A percentile compares a stretch with the other conserved stretches of the same genome.
Conservation (phyloP, 148 eudicot species). For the Fagopyrum tataricum region DNA sequence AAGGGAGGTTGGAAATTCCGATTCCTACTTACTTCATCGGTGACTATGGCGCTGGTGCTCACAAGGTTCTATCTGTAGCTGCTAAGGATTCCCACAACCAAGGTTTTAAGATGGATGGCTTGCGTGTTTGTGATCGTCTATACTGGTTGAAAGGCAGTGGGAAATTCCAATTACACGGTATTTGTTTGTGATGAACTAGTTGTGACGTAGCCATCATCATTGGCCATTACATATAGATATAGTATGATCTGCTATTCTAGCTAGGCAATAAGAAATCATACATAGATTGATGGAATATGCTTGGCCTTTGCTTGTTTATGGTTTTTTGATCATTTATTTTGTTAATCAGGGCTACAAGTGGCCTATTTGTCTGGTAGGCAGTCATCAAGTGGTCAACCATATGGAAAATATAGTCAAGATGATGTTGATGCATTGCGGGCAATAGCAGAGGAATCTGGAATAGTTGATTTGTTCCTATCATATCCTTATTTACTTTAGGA, state of each 20-base stretch:
- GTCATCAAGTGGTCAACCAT: conserved; percentile 61
- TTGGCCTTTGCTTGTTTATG: neutral
- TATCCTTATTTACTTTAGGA: conserved; percentile 50
- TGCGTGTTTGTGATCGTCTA: conserved; percentile 59
- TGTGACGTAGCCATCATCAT: neutral
- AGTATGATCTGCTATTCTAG: neutral
- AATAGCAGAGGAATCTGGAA: conserved; percentile 79
- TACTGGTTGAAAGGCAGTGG: conserved; percentile 95
- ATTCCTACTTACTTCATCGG: conserved; percentile 83
- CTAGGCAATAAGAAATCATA: neutral
- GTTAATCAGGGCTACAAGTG: conserved; percentile 75
- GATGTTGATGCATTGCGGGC: conserved; percentile 94
- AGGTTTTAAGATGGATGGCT: conserved; percentile 93
- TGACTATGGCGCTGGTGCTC: conserved; percentile 67
- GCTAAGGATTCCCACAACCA: conserved; percentile 43
- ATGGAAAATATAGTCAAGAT: conserved; percentile 83
- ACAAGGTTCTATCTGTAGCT: conserved; percentile 51
- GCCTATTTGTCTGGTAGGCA: conserved; percentile 93
- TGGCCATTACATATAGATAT: neutral
- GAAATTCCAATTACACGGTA: conserved; percentile 59
- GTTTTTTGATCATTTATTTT: conserved; percentile 42
- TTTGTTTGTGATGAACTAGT: neutral
- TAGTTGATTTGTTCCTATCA: conserved; percentile 76
- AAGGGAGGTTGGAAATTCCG: conserved; percentile 56
- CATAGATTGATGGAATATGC: neutral